Percentiles rank a stretch among this genome's conserved stretches.
These are phyloP conservation scores for Hordeum marinum DNA, from an alignment of 176 grass and related monocot species.

Conservation along the genomic window DNA sequence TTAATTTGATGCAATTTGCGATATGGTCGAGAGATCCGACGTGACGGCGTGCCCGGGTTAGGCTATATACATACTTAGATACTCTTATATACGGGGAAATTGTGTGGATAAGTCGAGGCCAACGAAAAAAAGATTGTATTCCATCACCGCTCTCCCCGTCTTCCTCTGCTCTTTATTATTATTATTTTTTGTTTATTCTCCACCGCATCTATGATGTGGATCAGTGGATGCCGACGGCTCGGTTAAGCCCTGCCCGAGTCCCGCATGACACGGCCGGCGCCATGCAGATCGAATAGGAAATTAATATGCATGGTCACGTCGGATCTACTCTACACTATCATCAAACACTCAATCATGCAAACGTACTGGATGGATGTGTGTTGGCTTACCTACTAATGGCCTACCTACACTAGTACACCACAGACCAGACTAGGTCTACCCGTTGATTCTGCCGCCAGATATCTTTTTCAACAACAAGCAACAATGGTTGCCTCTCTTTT, in stretches of 20 bases:
- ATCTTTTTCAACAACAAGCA: too few relatives aligned
- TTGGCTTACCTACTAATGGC: constrained; percentile 2
- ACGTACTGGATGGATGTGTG: background rate
- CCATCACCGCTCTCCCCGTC: too few relatives aligned
- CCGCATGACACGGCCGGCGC: background rate
- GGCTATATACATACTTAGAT: too few relatives aligned
- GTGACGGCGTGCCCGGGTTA: too few relatives aligned
- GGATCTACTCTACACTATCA: background rate
- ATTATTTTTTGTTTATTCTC: background rate
- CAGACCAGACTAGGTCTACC: background rate
- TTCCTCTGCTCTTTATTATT: background rate
- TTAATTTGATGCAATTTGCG: too few relatives aligned
- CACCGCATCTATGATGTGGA: background rate
- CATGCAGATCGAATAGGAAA: background rate
- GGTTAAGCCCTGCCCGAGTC: background rate
- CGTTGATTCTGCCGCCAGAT: too few relatives aligned
- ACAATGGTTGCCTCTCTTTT: too few relatives aligned
- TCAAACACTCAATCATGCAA: background rate
- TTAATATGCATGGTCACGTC: background rate
- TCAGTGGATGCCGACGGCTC: constrained; percentile 13
- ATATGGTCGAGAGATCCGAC: too few relatives aligned
- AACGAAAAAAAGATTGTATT: too few relatives aligned
- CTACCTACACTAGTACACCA: constrained; percentile 15
- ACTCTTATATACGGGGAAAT: background rate
- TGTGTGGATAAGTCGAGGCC: constrained; percentile 9